A percentile compares a stretch with the other conserved stretches of the same genome.
phyloP scores from a whole-genome alignment of 2,329 filamentous ascomycete species.

The Rugonectria rugulosa region DNA sequence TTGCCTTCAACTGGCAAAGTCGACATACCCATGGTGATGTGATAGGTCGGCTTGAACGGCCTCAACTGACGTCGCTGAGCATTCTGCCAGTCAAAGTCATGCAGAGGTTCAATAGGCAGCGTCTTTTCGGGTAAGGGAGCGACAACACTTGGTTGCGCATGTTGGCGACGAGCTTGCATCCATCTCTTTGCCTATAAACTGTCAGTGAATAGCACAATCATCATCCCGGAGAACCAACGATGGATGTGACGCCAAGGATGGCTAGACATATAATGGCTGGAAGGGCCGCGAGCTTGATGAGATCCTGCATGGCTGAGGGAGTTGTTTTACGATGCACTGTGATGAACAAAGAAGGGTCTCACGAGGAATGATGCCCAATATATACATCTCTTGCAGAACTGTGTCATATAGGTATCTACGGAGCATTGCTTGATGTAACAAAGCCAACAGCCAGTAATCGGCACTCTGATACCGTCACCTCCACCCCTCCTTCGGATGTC shows the following conservation, averaged over 20 bases:
- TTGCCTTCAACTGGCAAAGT: no score
- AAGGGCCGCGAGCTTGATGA: slow-evolving; percentile 17
- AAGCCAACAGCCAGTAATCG: neutral
- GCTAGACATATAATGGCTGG: slow-evolving; percentile 18
- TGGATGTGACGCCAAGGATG: slow-evolving; percentile 13
- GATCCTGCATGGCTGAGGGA: slow-evolving; percentile 7
- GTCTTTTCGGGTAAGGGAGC: slow-evolving; percentile 8
- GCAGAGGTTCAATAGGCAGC: slow-evolving; percentile 32
- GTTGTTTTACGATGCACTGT: no score
- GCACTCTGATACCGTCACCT: slow-evolving; percentile 5
- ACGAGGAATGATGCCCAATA: neutral
- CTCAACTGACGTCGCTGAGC: slow-evolving; percentile 50
- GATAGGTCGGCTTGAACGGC: slow-evolving; percentile 60
- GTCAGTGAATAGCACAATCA: neutral
- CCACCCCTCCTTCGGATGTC: slow-evolving; percentile 3
- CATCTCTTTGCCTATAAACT: slow-evolving; percentile 29
- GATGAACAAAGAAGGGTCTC: neutral
- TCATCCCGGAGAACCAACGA: slow-evolving; percentile 12
- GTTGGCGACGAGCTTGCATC: slow-evolving; percentile 25
- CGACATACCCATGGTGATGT: slow-evolving; percentile 62
- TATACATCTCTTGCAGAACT: no score
- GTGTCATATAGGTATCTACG: no score
- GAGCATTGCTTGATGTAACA: no score
- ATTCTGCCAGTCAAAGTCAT: slow-evolving; percentile 50
- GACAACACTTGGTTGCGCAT: neutral